phyloP scores from a whole-genome alignment of 148 eudicot species.

The Polygonum maritimum region DNA sequence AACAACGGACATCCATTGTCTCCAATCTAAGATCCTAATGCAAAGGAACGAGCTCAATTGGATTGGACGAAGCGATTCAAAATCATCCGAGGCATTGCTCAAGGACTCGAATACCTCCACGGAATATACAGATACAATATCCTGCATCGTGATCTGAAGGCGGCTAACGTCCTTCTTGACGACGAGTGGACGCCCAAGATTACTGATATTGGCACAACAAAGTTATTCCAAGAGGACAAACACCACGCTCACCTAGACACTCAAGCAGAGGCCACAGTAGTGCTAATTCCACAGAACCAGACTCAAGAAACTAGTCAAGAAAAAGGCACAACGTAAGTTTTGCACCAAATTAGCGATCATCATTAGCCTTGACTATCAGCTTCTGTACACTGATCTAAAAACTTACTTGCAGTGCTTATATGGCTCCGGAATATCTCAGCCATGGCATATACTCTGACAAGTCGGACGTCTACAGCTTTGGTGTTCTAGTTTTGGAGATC shows the following conservation, averaged over 20 bases:
- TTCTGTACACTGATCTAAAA: no score
- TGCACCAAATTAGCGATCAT: no score
- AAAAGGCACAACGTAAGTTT: neutral
- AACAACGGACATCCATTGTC: neutral
- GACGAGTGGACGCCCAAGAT: slow-evolving; percentile 51
- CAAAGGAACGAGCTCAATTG: slow-evolving; percentile 28
- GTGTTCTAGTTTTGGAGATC: neutral
- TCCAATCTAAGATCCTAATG: neutral
- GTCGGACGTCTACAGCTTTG: neutral
- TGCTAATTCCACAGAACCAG: no score
- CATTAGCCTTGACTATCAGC: no score
- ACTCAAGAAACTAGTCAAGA: no score
- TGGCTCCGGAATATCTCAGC: neutral
- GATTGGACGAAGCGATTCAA: no score
- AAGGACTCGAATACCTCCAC: slow-evolving; percentile 65
- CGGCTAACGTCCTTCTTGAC: slow-evolving; percentile 69
- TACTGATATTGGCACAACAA: slow-evolving; percentile 82
- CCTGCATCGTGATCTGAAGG: slow-evolving; percentile 73
- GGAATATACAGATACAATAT: slow-evolving; percentile 41
- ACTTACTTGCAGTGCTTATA: neutral
- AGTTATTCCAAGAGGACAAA: slow-evolving; percentile 17
- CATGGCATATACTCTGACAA: neutral
- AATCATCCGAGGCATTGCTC: slow-evolving; percentile 24
- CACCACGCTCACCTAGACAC: slow-evolving; percentile 42
- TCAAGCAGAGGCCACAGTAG: neutral